These are phyloP conservation scores for Sporothrix variecibatus DNA, from an alignment of 2,329 filamentous ascomycete genomes.

Conservation along the genomic window DNA sequence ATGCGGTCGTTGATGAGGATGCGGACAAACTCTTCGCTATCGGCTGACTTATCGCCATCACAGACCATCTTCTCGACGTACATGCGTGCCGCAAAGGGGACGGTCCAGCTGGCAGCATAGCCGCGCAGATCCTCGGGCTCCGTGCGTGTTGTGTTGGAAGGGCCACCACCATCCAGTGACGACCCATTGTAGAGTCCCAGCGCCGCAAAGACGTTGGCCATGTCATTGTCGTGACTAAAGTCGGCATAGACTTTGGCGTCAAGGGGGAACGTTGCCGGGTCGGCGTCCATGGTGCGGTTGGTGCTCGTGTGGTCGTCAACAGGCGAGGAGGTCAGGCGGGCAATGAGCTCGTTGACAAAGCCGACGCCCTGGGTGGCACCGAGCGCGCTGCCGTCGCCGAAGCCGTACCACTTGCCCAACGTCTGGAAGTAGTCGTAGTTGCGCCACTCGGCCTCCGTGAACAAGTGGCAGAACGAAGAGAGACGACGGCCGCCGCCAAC, in stretches of 20 bases:
- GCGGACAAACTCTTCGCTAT: constrained; percentile 69
- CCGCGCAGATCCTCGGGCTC: constrained; percentile 60
- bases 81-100: constrained; percentile 77
- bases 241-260: constrained; percentile 73
- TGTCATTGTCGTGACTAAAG: constrained; percentile 89
- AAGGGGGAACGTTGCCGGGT: constrained; percentile 72
- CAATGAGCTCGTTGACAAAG: constrained; percentile 83
- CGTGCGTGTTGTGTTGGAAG: constrained; percentile 52
- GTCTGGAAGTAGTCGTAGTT: constrained; percentile 80
- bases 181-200: constrained; percentile 71
- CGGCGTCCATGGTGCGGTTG: constrained; percentile 73
- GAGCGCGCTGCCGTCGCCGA: constrained; percentile 72
- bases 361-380: constrained; percentile 85
- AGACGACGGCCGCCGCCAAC: constrained; percentile 36
- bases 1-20: constrained; percentile 84
- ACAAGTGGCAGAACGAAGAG: constrained; percentile 75
- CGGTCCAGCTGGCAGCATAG: constrained; percentile 75
- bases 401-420: constrained; percentile 83
- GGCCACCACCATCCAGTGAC: constrained; percentile 28
- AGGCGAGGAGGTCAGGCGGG: constrained; percentile 68
- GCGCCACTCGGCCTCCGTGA: constrained; percentile 71
- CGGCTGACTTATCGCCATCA: constrained; percentile 19
- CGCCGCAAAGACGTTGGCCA: constrained; percentile 74
- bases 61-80: constrained; percentile 90
- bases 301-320: constrained; percentile 74